phyloP scores from a whole-genome alignment of 331 rosid species.

The Dryas integrifolia region DNA sequence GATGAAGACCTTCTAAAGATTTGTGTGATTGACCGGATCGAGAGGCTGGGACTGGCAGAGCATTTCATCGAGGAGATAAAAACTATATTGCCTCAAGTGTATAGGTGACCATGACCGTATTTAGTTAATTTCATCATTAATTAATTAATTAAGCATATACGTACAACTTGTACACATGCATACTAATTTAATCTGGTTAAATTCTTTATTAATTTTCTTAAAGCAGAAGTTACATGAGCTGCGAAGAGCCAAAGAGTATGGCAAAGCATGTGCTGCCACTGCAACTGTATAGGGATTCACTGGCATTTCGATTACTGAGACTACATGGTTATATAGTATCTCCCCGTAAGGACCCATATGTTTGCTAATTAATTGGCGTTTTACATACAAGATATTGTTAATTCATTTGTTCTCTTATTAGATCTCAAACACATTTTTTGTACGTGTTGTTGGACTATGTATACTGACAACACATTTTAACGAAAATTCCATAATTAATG shows the following conservation, averaged over 20 bases:
- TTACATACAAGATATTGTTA: too few relatives aligned
- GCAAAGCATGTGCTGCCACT: not conserved
- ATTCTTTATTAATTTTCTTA: not conserved
- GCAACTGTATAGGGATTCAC: constrained; percentile 12
- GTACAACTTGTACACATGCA: not conserved
- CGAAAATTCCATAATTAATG: too few relatives aligned
- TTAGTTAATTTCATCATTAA: not conserved
- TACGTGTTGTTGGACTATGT: too few relatives aligned
- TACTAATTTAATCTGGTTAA: not conserved
- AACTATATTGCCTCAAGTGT: constrained; percentile 2
- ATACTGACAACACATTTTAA: too few relatives aligned
- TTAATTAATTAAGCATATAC: not conserved
- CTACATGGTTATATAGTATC: constrained; percentile 15
- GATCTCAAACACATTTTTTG: too few relatives aligned
- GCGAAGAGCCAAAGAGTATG: not conserved
- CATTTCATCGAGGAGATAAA: constrained; percentile 13
- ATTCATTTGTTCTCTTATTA: too few relatives aligned
- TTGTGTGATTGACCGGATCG: constrained; percentile 15
- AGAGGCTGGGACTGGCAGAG: constrained; percentile 14
- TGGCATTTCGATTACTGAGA: constrained; percentile 24
- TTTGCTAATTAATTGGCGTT: not conserved
- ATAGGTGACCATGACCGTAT: not conserved
- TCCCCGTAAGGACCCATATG: constrained; percentile 1
- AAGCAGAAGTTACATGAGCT: constrained; percentile 3
- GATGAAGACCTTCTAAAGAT: constrained; percentile 10